phyloP scores from a whole-genome alignment of 345 rosid genomes.

The Fremontodendron californicum region DNA sequence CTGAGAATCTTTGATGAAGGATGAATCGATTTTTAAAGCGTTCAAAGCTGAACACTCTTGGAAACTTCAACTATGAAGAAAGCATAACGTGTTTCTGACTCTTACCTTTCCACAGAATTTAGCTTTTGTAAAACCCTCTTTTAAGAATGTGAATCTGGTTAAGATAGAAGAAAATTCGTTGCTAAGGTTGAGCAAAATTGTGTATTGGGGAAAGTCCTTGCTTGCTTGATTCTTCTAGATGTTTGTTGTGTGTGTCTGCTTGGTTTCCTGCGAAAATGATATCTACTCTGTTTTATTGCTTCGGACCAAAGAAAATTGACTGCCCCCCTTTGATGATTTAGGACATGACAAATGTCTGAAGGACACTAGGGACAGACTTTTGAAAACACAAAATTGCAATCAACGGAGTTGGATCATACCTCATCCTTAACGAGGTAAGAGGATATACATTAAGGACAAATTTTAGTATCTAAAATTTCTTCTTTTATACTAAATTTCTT shows the following conservation, averaged over 20 bases:
- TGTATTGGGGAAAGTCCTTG: neutral
- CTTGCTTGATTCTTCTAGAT: neutral
- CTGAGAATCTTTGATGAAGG: neutral
- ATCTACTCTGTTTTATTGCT: neutral
- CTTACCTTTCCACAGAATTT: slow-evolving; percentile 5
- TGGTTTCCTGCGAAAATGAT: neutral
- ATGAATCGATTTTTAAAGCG: neutral
- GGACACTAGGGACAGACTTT: neutral
- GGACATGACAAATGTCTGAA: neutral
- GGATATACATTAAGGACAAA: too few species aligned
- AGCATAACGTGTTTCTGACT: slow-evolving; percentile 32
- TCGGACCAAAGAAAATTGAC: neutral
- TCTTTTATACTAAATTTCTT: too few species aligned
- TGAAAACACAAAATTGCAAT: neutral
- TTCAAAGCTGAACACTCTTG: slow-evolving; percentile 10
- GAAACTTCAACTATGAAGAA: slow-evolving; percentile 1
- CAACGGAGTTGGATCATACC: too few species aligned
- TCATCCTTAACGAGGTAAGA: too few species aligned
- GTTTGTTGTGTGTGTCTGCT: neutral
- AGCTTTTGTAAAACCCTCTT: neutral
- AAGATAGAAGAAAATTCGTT: neutral
- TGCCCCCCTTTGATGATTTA: neutral
- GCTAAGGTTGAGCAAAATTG: neutral
- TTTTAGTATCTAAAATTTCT: too few species aligned
- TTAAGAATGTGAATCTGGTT: neutral